These are phyloP conservation scores for Lecanicillium sp. DNA, from an alignment of 2,329 filamentous ascomycete genomes.

Conservation along the genomic window DNA sequence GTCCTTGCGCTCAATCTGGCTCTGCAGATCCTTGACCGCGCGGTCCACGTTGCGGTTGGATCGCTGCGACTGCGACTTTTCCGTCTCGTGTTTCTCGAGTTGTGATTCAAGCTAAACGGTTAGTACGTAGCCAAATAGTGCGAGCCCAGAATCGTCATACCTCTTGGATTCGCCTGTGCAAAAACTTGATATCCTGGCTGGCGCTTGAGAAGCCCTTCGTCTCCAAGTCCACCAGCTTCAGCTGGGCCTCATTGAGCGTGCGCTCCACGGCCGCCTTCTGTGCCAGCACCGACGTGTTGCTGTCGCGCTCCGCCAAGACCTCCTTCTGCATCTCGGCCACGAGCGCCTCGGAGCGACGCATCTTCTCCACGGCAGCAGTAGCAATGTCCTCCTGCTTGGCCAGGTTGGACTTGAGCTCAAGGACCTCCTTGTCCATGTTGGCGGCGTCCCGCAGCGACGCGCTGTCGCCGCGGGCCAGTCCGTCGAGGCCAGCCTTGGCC, in stretches of 20 bases:
- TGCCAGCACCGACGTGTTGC: constrained; percentile 73
- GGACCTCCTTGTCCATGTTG: constrained; percentile 77
- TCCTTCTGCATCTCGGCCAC: constrained; percentile 90
- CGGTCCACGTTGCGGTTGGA: constrained; percentile 90
- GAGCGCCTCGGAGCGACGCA: constrained; percentile 86
- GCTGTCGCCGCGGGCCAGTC: constrained; percentile 77
- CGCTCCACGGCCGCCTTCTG: constrained; percentile 90
- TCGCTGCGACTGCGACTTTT: constrained; percentile 74
- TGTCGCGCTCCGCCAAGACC: constrained; percentile 77
- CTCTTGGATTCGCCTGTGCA: constrained; percentile 92
- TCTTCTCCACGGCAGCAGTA: constrained; percentile 88
- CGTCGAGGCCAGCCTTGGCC: constrained; percentile 81
- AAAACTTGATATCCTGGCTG: constrained; percentile 90
- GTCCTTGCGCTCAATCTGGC: constrained; percentile 87
- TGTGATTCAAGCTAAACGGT: constrained; percentile 70
- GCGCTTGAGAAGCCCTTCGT: constrained; percentile 94
- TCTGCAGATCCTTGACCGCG: constrained; percentile 85
- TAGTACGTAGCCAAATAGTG: no score
- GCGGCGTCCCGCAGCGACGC: constrained; percentile 87
- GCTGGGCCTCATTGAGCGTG: constrained; percentile 80
- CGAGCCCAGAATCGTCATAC: no score
- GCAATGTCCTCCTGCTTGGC: constrained; percentile 93
- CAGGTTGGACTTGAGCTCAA: constrained; percentile 81
- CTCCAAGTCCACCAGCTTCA: constrained; percentile 86
- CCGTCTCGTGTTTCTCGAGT: constrained; percentile 74